Percentiles rank a stretch among this genome's conserved stretches.
phyloP scores from a whole-genome alignment of 2,329 filamentous ascomycete species.

The Fusarium globosum region DNA sequence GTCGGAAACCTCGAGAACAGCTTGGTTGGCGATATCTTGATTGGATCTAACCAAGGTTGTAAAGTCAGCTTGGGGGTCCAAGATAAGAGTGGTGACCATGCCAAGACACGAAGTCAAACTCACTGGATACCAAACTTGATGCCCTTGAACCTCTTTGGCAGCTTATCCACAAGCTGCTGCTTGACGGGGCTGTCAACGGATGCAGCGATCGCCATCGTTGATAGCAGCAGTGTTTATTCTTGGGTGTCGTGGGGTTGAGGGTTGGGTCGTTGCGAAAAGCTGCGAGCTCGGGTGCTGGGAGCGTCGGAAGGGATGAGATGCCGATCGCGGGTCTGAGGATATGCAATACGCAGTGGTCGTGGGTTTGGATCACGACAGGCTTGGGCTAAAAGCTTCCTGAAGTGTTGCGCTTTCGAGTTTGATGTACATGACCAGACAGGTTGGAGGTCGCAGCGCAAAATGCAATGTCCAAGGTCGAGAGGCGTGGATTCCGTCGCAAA shows the following conservation, averaged over 20 bases:
- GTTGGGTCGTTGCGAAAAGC: background rate
- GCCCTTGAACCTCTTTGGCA: constrained; percentile 91
- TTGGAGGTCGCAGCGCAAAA: constrained; percentile 4
- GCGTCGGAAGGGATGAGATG: background rate
- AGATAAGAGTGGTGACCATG: background rate
- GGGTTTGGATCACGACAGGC: constrained; percentile 28
- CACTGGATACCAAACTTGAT: constrained; percentile 95
- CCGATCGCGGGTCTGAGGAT: background rate
- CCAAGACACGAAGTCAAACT: constrained; percentile 43
- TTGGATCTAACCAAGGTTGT: constrained; percentile 70
- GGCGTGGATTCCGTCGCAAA: constrained; percentile 36
- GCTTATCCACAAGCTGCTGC: constrained; percentile 88
- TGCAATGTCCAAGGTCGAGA: constrained; percentile 1
- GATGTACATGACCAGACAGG: constrained; percentile 38
- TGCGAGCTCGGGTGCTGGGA: background rate
- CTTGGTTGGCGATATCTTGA: constrained; percentile 95
- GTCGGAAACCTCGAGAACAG: constrained; percentile 93
- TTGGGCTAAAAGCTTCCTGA: constrained; percentile 9
- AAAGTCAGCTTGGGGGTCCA: background rate
- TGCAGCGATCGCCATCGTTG: constrained; percentile 23
- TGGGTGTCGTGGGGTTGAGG: background rate
- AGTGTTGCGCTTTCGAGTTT: constrained; percentile 2
- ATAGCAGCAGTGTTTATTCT: background rate
- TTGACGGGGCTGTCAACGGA: constrained; percentile 65
- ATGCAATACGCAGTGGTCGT: background rate